A percentile compares a stretch with the other conserved stretches of the same genome.
phyloP scores from a whole-genome alignment of 1,139 yeast genomes.

The Yamadazyma diddensiae region DNA sequence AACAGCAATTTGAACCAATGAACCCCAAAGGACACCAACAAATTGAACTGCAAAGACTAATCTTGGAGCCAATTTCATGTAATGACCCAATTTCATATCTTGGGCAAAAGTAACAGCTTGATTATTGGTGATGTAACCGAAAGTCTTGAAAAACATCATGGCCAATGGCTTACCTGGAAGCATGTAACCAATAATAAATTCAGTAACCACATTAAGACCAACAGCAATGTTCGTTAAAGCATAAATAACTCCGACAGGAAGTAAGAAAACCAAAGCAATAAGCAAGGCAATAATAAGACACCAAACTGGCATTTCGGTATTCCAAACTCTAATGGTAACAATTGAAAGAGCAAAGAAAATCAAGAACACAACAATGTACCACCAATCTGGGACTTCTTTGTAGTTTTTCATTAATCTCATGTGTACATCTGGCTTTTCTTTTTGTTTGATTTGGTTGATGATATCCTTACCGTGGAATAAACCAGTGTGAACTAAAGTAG shows the following conservation, averaged over 20 bases:
- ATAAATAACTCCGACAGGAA: conserved; percentile 44
- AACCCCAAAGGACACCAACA: conserved; percentile 45
- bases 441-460: conserved; percentile 34
- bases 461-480: conserved; percentile 58
- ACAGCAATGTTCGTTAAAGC: conserved; percentile 43
- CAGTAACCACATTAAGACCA: conserved; percentile 46
- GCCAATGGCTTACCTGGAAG: conserved; percentile 47
- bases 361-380: conserved; percentile 50
- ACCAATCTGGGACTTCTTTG: conserved; percentile 65
- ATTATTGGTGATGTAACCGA: conserved; percentile 49
- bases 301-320: conserved; percentile 45
- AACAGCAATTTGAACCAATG: conserved; percentile 43
- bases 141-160: conserved; percentile 48
- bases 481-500: conserved; percentile 38
- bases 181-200: conserved; percentile 46
- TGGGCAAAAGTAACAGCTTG: conserved; percentile 54
- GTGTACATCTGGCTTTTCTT: conserved; percentile 48
- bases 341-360: conserved; percentile 39
- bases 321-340: conserved; percentile 38
- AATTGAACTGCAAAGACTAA: conserved; percentile 43
- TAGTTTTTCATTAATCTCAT: conserved; percentile 59
- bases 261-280: conserved; percentile 38
- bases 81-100: conserved; percentile 55
- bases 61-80: conserved; percentile 51
- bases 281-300: conserved; percentile 35